Percentiles rank a stretch among this genome's conserved stretches.
These are phyloP conservation scores for Colletotrichum orbiculare DNA, from an alignment of 2,329 filamentous ascomycete species.

Conservation along the genomic window DNA sequence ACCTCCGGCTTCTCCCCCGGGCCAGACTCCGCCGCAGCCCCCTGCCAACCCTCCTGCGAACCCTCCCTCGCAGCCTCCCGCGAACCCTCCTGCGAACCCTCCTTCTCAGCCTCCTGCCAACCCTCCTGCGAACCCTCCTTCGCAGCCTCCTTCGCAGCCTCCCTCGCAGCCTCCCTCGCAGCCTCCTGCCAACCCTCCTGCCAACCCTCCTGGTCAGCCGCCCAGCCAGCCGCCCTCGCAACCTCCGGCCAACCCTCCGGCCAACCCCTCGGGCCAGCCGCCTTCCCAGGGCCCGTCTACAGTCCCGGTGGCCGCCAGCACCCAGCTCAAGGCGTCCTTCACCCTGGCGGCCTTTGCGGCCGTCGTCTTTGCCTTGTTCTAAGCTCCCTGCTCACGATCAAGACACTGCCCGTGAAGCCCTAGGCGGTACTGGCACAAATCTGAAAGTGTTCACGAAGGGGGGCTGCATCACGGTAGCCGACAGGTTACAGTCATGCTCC, in stretches of 20 bases:
- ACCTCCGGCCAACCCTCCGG: neutral
- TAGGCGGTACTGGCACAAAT: too few relatives aligned
- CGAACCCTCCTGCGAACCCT: conserved; percentile 11
- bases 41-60: conserved; percentile 1
- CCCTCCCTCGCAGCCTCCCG: conserved; percentile 4
- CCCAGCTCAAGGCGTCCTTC: conserved; percentile 21
- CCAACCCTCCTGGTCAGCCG: neutral
- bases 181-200: neutral
- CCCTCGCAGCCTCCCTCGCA: neutral
- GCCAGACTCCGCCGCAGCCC: conserved; percentile 1
- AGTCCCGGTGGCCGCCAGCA: conserved; percentile 27
- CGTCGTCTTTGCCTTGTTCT: conserved; percentile 24
- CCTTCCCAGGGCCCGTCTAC: neutral
- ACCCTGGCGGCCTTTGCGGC: conserved; percentile 16
- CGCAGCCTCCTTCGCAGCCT: neutral
- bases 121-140: conserved; percentile 2
- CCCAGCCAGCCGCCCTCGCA: neutral
- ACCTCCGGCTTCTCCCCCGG: neutral
- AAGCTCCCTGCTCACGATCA: neutral
- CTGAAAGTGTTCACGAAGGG: too few relatives aligned
- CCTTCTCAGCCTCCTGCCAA: neutral
- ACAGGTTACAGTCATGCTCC: too few relatives aligned
- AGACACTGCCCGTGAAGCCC: too few relatives aligned
- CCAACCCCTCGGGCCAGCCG: neutral
- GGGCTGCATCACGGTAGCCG: too few relatives aligned